Evolutionary conservation across 2,329 filamentous ascomycete species (phyloP).

Genomic region (Tolypocladium tundrense): DNA sequence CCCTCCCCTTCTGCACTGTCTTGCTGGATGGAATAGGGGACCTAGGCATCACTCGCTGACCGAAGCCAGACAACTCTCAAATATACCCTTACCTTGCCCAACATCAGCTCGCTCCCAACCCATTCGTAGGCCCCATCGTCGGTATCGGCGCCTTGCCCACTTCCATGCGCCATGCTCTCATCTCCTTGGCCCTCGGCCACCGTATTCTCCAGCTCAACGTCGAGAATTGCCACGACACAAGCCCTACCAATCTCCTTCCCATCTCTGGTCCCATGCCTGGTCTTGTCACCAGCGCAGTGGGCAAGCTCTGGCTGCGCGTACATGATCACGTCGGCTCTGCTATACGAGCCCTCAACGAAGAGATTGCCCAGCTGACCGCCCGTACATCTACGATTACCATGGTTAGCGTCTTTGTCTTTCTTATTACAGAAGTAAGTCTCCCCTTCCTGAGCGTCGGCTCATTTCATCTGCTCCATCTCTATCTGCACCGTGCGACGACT

Average conservation of each 20-base stretch:
- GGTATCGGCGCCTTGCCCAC: background rate
- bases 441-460: background rate
- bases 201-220: background rate
- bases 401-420: background rate
- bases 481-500: background rate
- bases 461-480: background rate
- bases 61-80: background rate
- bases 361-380: background rate
- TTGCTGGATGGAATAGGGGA: background rate
- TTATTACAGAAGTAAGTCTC: background rate
- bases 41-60: background rate
- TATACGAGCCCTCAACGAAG: background rate
- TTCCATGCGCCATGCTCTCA: conserved; percentile 1
- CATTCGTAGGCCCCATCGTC: background rate
- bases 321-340: background rate
- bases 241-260: background rate
- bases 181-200: conserved; percentile 1
- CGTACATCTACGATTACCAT: background rate
- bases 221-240: background rate
- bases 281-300: background rate
- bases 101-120: background rate
- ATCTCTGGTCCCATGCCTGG: background rate
- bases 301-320: background rate
- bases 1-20: background rate
- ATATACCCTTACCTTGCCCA: background rate